A percentile compares a stretch with the other conserved stretches of the same genome.
Conservation (phyloP, 495 filamentous ascomycete species). For the Aspergillus sparsus region DNA sequence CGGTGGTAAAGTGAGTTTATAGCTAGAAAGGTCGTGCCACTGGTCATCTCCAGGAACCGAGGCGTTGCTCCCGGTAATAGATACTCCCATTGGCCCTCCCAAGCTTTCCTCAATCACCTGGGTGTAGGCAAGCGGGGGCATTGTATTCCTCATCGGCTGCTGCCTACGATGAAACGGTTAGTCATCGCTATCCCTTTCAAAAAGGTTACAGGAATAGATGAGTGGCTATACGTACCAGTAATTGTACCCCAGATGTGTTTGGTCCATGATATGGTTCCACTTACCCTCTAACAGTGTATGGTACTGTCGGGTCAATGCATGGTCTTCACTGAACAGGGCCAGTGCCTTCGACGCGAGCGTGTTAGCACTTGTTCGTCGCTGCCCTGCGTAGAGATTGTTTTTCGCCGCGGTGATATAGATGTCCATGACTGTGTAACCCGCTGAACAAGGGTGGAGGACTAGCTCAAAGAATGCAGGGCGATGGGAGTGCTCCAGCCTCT, state of each 20-base stretch:
- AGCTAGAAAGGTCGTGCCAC: constrained; percentile 58
- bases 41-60: constrained; percentile 67
- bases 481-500: constrained; percentile 45
- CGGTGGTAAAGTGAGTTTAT: constrained; percentile 52
- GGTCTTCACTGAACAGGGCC: constrained; percentile 61
- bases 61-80: constrained; percentile 64
- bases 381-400: constrained; percentile 63
- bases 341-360: constrained; percentile 58
- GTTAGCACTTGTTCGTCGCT: constrained; percentile 69
- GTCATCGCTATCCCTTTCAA: constrained; percentile 22
- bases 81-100: constrained; percentile 62
- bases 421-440: constrained; percentile 60
- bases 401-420: constrained; percentile 61
- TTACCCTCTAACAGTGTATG: constrained; percentile 65
- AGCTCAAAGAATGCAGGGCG: constrained; percentile 69
- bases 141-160: constrained; percentile 68
- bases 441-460: constrained; percentile 65
- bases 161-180: constrained; percentile 43
- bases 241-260: constrained; percentile 54
- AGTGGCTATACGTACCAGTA: constrained; percentile 34
- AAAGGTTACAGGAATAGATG: background rate
- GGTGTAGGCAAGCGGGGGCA: constrained; percentile 61
- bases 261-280: constrained; percentile 74
- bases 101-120: constrained; percentile 57
- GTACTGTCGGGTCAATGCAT: constrained; percentile 60